Conservation (phyloP, 345 rosid species). For the Arabidopsis thaliana region TAIR10.1 NC_003071.7:9665501-9666000, state of each 20-base stretch:
- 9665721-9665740: slow-evolving; percentile 10
- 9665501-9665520: slow-evolving; percentile 81
- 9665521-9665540: slow-evolving; percentile 46
- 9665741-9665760: slow-evolving; percentile 65
- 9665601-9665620: slow-evolving; percentile 91
- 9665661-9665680: slow-evolving; percentile 53
- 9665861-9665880: slow-evolving; percentile 39
- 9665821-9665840: slow-evolving; percentile 33
- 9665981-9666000: slow-evolving; percentile 31
- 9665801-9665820: slow-evolving; percentile 79
- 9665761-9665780: slow-evolving; percentile 73
- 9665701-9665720: slow-evolving; percentile 60
- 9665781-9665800: slow-evolving; percentile 73
- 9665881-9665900: slow-evolving; percentile 25
- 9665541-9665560: slow-evolving; percentile 86
- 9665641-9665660: slow-evolving; percentile 55
- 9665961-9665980: slow-evolving; percentile 28
- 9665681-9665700: slow-evolving; percentile 68
- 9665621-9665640: slow-evolving; percentile 85
- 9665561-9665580: slow-evolving; percentile 72
- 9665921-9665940: slow-evolving; percentile 24
- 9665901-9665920: slow-evolving; percentile 46
- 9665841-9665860: slow-evolving; percentile 46
- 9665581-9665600: slow-evolving; percentile 72
- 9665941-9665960: slow-evolving; percentile 39